Evolutionary conservation across 2,329 filamentous ascomycete species (phyloP).

Genomic region (Colletotrichum caudatum): DNA sequence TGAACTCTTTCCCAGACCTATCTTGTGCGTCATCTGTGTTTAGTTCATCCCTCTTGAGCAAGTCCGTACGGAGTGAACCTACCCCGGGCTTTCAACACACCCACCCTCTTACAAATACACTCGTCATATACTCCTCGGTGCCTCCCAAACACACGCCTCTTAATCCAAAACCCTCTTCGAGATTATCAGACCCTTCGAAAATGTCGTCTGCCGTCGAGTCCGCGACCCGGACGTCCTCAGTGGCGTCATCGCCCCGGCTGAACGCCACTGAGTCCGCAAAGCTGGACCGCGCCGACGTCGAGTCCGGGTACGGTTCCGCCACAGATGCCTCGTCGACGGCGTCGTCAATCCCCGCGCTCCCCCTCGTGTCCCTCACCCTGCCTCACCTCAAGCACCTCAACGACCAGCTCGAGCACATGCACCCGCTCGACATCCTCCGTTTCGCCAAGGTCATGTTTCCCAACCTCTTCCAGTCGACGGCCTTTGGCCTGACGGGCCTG

Average conservation of each 20-base stretch:
- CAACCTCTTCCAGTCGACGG: constrained; percentile 87
- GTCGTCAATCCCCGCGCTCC: constrained; percentile 73
- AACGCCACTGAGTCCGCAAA: constrained; percentile 55
- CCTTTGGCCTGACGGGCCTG: constrained; percentile 84
- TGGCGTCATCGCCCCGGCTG: constrained; percentile 53
- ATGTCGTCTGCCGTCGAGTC: constrained; percentile 50
- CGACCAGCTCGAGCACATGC: constrained; percentile 85
- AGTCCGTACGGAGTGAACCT: constrained; percentile 28
- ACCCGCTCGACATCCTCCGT: constrained; percentile 89
- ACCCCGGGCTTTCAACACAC: constrained; percentile 38
- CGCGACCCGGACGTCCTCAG: constrained; percentile 54
- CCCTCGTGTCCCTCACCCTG: constrained; percentile 86
- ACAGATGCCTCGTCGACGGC: constrained; percentile 53
- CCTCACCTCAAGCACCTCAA: constrained; percentile 93
- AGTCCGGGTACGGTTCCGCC: constrained; percentile 85
- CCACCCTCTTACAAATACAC: constrained; percentile 23
- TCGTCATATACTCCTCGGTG: constrained; percentile 21
- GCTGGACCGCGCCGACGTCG: constrained; percentile 62
- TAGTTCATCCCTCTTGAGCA: constrained; percentile 28
- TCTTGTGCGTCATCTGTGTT: constrained; percentile 41
- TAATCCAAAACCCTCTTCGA: constrained; percentile 31
- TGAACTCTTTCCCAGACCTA: constrained; percentile 22
- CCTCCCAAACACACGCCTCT: constrained; percentile 11
- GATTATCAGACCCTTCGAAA: constrained; percentile 48
- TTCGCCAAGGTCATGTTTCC: constrained; percentile 94